Evolutionary conservation across 176 grass and related monocot genomes (phyloP).

Genomic region (Rhynchospora breviuscula): DNA sequence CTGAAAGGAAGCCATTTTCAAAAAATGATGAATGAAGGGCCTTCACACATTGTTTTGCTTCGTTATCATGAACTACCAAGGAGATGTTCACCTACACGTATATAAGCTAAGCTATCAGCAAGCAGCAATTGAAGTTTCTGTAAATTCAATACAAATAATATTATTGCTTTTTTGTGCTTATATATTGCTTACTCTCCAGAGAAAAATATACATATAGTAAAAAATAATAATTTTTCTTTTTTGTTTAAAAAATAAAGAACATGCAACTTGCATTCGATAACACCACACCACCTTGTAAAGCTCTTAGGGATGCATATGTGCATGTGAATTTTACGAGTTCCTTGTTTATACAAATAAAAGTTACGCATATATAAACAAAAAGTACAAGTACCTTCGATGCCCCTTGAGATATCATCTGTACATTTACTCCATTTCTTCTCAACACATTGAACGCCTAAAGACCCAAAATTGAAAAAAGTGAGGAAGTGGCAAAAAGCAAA

Average conservation of each 20-base stretch:
- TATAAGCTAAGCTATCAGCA: not conserved
- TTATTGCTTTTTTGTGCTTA: not conserved
- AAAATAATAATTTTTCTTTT: not conserved
- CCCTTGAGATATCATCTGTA: slow-evolving; percentile 99
- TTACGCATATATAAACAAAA: not conserved
- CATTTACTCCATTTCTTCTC: slow-evolving; percentile 68
- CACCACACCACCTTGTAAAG: not conserved
- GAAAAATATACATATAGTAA: not conserved
- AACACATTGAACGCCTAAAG: slow-evolving; percentile 79
- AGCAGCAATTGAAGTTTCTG: not conserved
- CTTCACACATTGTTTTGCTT: slow-evolving; percentile 74
- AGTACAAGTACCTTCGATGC: slow-evolving; percentile 67
- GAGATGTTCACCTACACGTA: slow-evolving; percentile 80
- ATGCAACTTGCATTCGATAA: not conserved
- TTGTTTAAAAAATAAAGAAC: too few relatives aligned
- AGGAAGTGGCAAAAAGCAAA: not conserved
- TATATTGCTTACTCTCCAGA: not conserved
- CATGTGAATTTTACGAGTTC: not conserved
- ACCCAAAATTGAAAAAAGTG: not conserved
- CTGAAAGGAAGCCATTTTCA: slow-evolving; percentile 69
- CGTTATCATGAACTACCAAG: slow-evolving; percentile 73
- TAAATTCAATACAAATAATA: not conserved
- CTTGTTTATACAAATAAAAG: not conserved
- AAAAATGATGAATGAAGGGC: slow-evolving; percentile 83
- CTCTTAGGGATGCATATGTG: not conserved